A percentile compares a stretch with the other conserved stretches of the same genome.
Conservation (phyloP, 2,329 filamentous ascomycete genomes). For the Pyrenophora tritici-repentis region DNA sequence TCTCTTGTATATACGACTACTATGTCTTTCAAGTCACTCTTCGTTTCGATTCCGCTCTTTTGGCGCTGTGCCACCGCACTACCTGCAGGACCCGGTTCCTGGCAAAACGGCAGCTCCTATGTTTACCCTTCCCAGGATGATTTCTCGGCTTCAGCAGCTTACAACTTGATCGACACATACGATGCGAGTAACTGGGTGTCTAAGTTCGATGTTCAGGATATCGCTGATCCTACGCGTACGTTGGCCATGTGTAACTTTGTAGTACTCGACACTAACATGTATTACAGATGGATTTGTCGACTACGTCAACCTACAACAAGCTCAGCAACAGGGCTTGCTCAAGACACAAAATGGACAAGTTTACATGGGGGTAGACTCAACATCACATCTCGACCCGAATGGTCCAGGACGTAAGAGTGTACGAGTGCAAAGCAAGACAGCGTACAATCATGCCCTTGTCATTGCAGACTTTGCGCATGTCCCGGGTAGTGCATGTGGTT, state of each 20-base stretch:
- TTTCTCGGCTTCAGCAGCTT: conserved; percentile 23
- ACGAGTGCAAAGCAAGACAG: conserved; percentile 43
- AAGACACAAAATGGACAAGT: conserved; percentile 42
- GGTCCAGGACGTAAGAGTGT: conserved; percentile 45
- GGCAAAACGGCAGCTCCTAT: conserved; percentile 28
- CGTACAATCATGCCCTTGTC: conserved; percentile 46
- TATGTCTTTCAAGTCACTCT: conserved; percentile 24
- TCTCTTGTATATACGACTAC: conserved; percentile 3
- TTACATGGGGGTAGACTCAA: conserved; percentile 48
- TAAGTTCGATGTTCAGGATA: conserved; percentile 45
- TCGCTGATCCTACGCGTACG: conserved; percentile 44
- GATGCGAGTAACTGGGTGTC: conserved; percentile 46
- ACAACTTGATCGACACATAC: conserved; percentile 43
- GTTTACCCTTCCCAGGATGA: conserved; percentile 13
- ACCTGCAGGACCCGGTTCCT: conserved; percentile 30
- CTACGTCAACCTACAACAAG: conserved; percentile 42
- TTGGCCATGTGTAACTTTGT: neutral
- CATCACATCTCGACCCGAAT: conserved; percentile 35
- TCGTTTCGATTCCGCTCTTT: conserved; percentile 25
- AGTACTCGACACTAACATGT: neutral
- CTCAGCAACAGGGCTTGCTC: conserved; percentile 40
- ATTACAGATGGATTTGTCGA: conserved; percentile 45
- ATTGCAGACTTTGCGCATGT: conserved; percentile 50
- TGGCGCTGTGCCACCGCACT: conserved; percentile 27
- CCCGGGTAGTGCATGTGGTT: conserved; percentile 45